Base-by-base conservation (phyloP, 331 rosid genomes). In the Malus hybrid region DNA sequence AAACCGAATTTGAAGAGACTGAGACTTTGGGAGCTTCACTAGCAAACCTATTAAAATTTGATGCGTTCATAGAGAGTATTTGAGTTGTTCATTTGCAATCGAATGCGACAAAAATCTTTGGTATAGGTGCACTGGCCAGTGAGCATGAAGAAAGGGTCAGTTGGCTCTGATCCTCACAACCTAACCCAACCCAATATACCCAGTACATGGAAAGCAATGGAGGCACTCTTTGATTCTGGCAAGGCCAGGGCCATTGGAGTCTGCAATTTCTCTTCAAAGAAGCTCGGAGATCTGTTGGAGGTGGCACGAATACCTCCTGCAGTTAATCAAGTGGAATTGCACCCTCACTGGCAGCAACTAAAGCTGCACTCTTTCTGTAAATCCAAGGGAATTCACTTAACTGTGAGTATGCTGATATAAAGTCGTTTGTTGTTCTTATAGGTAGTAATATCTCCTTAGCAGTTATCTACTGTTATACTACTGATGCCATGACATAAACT, bases 261-360 rank as follows among this genome's bases (percentile, higher is more conserved):
- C 16, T 87, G 96, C 86, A 90, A 92, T 60, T 90, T 92, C 86
- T 88, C 97, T 16, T 69, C 83, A 0, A 90, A 83, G 83, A 92
- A 92, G 85, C 91, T 90, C 10, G 79, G 79, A 42, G 88, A 87
- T 80, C 82, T 90, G 73, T 67, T 92, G 74, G 85, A 87, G 14
- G 83, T 87, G n/a, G 93, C 92, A 5, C 56, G 32, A 8, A 85
- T 90, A 50, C 91, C 90, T 75, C 97, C 92, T 2, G 90, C 93
- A 29, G 97, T 90, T 52, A 92, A 92, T 79, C 93, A 90, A 86
- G 92, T 92, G 48, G 97, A 92, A 79, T 81, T 88, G 80, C 96
- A 92, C 55, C 92, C 96, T 54, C 64, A 81, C 29, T 79, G 90
- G 79, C 93, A 84, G 75, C 97, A 87, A 73, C 77, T 84, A 29